Base-by-base conservation (phyloP, 2,329 filamentous ascomycete genomes). In the Fusarium torreyae region DNA sequence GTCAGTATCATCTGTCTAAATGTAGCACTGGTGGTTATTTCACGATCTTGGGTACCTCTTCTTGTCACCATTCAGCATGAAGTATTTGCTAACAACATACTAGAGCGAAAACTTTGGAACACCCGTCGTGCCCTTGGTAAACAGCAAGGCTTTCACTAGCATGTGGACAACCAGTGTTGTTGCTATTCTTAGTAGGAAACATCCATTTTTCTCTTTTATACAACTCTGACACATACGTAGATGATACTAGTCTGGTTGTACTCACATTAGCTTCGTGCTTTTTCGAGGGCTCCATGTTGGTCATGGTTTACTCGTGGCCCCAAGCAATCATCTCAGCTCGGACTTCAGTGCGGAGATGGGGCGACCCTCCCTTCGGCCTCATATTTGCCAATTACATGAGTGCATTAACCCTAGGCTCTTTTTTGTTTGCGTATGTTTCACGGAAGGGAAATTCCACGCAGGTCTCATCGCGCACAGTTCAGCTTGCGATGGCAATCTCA, bases 171-270 rank as follows among this genome's bases (percentile, higher is more conserved):
- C 2, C 1, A 15, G 5, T 1, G 8, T n/a, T 1, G 3, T 13
- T 1, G 26, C 8, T 33, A 15, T 56, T 24, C 8, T 24, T 7
- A 31, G 53, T 56, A 33, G 6, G 53, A 13, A 46, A 3, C 2
- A 11, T 1, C 1, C 1, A 15, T 1, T 9, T 0, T 5, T 9
- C 1, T 13, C 1, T 3, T 15, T 1, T 3, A 13, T 11, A 7
- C 0, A 2, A 18, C 11, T 9, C 53, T 56, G 7, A 56, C 18
- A 17, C 17, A 33, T 38, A 3, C 4, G 4, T 6, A 56, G 34
- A 15, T 2, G 53, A 56, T 14, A 24, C 44, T 0, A 31, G 6
- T 1, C 1, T 40, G 9, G 0, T 14, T 6, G 20, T 22, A 4
- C 2, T 56, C 0, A 0, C 24, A 18, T 9, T 56, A 1, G 3